Percentiles rank a stretch among this genome's conserved stretches.
These are phyloP conservation scores for Cucumis melo DNA, from an alignment of 306 rosid genomes.

Conservation along the genomic window DNA sequence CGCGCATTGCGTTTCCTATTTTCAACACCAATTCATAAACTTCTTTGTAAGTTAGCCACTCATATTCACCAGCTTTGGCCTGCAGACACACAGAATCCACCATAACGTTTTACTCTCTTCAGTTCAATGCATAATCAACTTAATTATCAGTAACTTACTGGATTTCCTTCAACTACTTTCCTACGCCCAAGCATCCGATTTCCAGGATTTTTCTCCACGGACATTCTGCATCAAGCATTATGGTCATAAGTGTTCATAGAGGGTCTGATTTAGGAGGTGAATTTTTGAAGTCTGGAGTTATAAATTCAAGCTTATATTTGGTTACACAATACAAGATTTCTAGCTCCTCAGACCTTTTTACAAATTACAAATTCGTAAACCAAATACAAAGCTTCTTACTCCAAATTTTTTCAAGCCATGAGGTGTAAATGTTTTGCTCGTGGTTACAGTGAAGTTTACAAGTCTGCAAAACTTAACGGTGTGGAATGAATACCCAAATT, in stretches of 20 bases:
- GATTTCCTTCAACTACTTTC: constrained; percentile 58
- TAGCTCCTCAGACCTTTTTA: neutral
- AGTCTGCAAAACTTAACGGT: neutral
- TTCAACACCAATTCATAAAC: constrained; percentile 61
- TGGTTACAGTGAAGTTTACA: neutral
- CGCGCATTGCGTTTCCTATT: constrained; percentile 70
- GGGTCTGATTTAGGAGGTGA: neutral
- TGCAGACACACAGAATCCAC: constrained; percentile 24
- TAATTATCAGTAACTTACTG: constrained; percentile 4
- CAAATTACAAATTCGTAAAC: neutral
- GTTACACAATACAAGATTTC: neutral
- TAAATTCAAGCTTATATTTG: neutral
- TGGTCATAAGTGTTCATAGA: neutral
- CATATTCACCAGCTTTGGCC: constrained; percentile 72
- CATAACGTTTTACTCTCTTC: constrained; percentile 5
- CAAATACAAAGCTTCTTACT: neutral
- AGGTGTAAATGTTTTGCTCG: neutral
- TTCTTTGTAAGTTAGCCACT: constrained; percentile 66
- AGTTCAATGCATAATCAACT: constrained; percentile 7
- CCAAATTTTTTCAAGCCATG: neutral
- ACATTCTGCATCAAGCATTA: constrained; percentile 30
- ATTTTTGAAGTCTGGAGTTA: neutral
- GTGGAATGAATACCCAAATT: neutral
- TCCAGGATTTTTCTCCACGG: constrained; percentile 56
- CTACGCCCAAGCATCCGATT: constrained; percentile 78